Evolutionary conservation across 192 early-diverging fungal species (phyloP), one percentile per base, ranked within the genome.

Genomic region (Umbelopsis vinacea): DNA sequence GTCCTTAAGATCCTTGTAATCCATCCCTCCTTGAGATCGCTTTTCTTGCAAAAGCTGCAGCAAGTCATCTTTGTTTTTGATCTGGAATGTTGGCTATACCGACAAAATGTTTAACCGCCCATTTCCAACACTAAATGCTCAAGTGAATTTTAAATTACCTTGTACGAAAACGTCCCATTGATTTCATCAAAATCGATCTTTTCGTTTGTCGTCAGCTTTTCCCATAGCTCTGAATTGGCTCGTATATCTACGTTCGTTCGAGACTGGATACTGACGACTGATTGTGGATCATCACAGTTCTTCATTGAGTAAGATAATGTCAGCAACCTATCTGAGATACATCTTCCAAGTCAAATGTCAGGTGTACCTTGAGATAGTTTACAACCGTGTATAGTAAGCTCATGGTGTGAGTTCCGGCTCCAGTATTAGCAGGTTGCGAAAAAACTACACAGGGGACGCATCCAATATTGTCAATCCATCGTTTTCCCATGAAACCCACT

Each of bases 1-100:
- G 57, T 95, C 92, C 45, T 85, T 85, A 17, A 95, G 82, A 35
- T 88, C 89, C 73, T 90, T 92, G 47, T 88, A 89, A 46, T 93
- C 92, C 78, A 92, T 87, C 1, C 90, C 94, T 6, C 80, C 78
- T 52, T 86, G 74, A 52, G 87, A 85, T 26, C 81, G 76, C 43
- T 83, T 83, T n/a, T 74, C 71, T 38, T 82, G 75, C 53, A 95
- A 72, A 19, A 92, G 77, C 22, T 81, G 77, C 10, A 94, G 66
- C 24, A 95, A 79, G 67, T 94, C 94, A 15, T 93, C 91, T 38
- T 88, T 88, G 38, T 81, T 84, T 57, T 85, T 85, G 66, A 94
- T 89, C 37, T 91, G 85, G 71, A 84, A 94, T 50, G 87, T 88
- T 54, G 92, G 92, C 83, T 85, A 76, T 5, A 69, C 11, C 40